phyloP scores from a whole-genome alignment of 176 grass and related monocot species.

The Miscanthus lutarioriparius region DNA sequence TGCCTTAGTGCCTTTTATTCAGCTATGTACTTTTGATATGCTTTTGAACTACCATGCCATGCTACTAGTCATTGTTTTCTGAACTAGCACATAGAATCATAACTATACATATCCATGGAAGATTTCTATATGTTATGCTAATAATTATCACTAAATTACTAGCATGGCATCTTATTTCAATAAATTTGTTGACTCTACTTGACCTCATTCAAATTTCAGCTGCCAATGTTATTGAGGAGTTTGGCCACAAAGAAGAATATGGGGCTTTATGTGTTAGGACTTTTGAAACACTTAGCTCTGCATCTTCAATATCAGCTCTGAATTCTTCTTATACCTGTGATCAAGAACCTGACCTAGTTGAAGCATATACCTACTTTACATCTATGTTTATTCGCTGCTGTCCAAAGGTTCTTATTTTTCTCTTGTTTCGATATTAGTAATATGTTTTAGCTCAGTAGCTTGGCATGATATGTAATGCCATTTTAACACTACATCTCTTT shows the following conservation, averaged over 20 bases:
- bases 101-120: constrained; percentile 9
- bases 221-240: constrained; percentile 79
- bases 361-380: constrained; percentile 84
- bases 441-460: constrained; percentile 21
- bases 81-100: constrained; percentile 28
- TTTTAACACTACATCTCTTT: constrained; percentile 16
- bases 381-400: constrained; percentile 85
- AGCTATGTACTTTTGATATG: background rate
- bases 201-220: constrained; percentile 60
- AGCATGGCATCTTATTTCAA: constrained; percentile 6
- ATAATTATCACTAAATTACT: constrained; percentile 18
- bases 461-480: constrained; percentile 14
- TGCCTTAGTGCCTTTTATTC: no score
- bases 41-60: background rate
- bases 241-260: constrained; percentile 87
- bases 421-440: background rate
- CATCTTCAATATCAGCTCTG: constrained; percentile 70
- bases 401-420: constrained; percentile 65
- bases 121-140: background rate
- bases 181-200: constrained; percentile 27
- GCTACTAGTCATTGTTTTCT: constrained; percentile 12
- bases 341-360: constrained; percentile 93
- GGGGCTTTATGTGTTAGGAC: constrained; percentile 66
- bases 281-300: constrained; percentile 80
- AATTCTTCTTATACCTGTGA: constrained; percentile 92